Base-by-base conservation (phyloP, 2,329 filamentous ascomycete species). In the Elsinoe necatrix region DNA sequence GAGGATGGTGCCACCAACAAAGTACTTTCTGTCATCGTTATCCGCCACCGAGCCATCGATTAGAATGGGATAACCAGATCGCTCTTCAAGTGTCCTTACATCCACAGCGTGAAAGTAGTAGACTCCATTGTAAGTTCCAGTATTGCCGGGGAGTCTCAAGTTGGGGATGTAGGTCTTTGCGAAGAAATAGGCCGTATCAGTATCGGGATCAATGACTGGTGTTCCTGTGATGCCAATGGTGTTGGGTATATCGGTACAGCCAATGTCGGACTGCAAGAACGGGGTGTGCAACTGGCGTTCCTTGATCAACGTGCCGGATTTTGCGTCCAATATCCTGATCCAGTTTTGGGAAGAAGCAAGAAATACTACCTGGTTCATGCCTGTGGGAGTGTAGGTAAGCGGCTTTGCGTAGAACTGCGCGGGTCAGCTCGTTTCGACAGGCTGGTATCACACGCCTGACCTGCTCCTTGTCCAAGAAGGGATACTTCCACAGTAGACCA, bases 1-100 rank as follows among this genome's bases (percentile, higher is more conserved):
- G 29, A 79, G 71, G 35, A 79, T 72, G 3, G 77, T 73, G 0
- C 79, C 79, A 3, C 77, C 77, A 5, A 75, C 69, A 59, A 81
- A 80, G 60, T 74, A 75, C n/a, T 77, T 74, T 0, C 66, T 61
- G 0, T 69, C 66, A 55, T 75, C 77, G 59, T 80, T 80, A 21
- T 74, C 70, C 0, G 77, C 73, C 2, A 69, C 63, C 1, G 67
- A 63, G 0, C 76, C 77, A 58, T 80, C 76, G 1, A 81, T 66
- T 48, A 72, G 63, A 7, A 80, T 66, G 0, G 78, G 78, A 55
- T 77, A 80, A 57, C 70, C 69, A 23, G 65, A 62, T 34, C 70
- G 64, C 48, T 74, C 71, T 23, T 66, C 61, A 7, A 76, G 62
- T 4, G 69, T 70, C 4, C 69, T 68, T 2, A 75, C 64, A 47